Evolutionary conservation across 495 filamentous ascomycete species (phyloP), one percentile per base, ranked within the genome.

Genomic region (Lasiosphaeriaceae sp.): DNA sequence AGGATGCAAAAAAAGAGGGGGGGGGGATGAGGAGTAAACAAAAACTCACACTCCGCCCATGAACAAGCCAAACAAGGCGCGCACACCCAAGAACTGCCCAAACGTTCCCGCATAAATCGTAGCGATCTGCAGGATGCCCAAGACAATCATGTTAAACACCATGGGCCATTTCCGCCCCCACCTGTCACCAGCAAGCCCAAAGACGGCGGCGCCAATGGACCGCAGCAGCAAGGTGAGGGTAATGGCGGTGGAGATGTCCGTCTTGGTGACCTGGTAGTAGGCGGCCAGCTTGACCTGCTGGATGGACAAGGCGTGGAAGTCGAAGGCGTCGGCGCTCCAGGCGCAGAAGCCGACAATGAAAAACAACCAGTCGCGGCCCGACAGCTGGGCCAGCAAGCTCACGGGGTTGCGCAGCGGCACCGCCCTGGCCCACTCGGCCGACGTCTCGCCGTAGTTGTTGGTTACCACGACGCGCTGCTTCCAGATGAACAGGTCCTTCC

Each of bases 121-220:
- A 3, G 80, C 86, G 58, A 92, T 80, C 67, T 92, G 86, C 34
- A 92, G 71, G 3, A 83, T 57, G 8, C 83, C 77, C 29, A 83
- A 71, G 3, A 84, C 66, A 39, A 89, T 70, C 79, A 90, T 82
- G 67, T 90, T 90, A 58, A 80, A 50, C 11, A 90, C 83, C 85
- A 90, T 88, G 7, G 88, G 87, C 83, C 86, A 92, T 72, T 90
- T 90, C 46, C 88, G 80, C n/a, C 88, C 88, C 69, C 81, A 90
- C 21, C 78, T 80, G 61, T 92, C 89, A 49, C 85, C 86, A 1
- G 85, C 82, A 23, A 92, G 74, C 46, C 89, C 89, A 51, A 92
- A 90, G 61, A 80, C 64, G 4, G 79, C 84, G 5, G 88, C 88
- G 7, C 89, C 89, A 16, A 90, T 71, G 39, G 86, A 87, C 20